phyloP scores from a whole-genome alignment of 768 basidiomycete genomes.

The Lactarius vividus region DNA sequence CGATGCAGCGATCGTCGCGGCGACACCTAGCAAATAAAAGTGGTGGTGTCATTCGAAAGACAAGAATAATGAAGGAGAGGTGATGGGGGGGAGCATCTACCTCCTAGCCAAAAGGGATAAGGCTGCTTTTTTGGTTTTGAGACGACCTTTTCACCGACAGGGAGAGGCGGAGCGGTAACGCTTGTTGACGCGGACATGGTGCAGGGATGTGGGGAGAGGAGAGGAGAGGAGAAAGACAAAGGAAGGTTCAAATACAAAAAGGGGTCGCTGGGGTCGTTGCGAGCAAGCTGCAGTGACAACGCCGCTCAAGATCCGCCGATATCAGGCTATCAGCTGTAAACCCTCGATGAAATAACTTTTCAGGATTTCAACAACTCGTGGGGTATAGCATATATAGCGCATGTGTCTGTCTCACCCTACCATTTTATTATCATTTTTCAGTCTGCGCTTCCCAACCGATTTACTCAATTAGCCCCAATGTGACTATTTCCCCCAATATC shows the following conservation, averaged over 20 bases:
- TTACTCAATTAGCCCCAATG: not conserved
- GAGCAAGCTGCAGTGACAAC: not conserved
- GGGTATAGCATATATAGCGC: slow-evolving; percentile 13
- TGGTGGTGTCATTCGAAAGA: slow-evolving; percentile 7
- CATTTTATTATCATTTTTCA: not conserved
- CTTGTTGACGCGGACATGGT: slow-evolving; percentile 19
- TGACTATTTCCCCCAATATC: not conserved
- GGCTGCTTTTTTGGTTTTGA: slow-evolving; percentile 53
- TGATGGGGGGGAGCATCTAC: slow-evolving; percentile 36
- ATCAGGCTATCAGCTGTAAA: not conserved
- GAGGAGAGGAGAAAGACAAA: not conserved
- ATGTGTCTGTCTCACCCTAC: not conserved
- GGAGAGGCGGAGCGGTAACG: slow-evolving; percentile 21
- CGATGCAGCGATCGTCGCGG: slow-evolving; percentile 85
- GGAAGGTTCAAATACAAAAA: not conserved
- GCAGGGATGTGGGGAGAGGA: not conserved
- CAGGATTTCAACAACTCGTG: not conserved
- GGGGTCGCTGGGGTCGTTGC: not conserved
- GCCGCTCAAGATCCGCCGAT: not conserved
- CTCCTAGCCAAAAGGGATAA: slow-evolving; percentile 86
- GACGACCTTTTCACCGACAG: slow-evolving; percentile 9
- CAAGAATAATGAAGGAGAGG: not conserved
- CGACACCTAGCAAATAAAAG: slow-evolving; percentile 46
- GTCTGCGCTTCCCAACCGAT: slow-evolving; percentile 16
- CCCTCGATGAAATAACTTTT: not conserved